Percentiles rank a stretch among this genome's conserved stretches.
Evolutionary conservation across 2,329 filamentous ascomycete genomes (phyloP).

Genomic region (Pezicula rhizophila): DNA sequence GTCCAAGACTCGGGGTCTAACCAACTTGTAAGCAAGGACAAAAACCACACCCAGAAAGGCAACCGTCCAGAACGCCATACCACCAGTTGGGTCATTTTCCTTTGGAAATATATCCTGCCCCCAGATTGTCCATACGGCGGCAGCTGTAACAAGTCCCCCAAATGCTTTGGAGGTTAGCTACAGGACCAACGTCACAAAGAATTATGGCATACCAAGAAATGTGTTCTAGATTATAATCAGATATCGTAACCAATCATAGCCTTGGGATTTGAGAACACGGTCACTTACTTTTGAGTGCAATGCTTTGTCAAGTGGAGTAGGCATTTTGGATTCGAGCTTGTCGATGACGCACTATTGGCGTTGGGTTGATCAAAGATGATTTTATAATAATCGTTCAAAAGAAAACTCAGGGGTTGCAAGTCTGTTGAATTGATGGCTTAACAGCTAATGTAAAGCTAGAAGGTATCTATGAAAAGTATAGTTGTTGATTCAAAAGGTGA

Average conservation of each 20-base stretch:
- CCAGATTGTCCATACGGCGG: constrained; percentile 79
- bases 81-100: constrained; percentile 68
- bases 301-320: constrained; percentile 62
- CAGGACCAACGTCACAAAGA: background rate
- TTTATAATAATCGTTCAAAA: no score
- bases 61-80: constrained; percentile 34
- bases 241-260: background rate
- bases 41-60: background rate
- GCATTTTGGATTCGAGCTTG: constrained; percentile 42
- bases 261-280: background rate
- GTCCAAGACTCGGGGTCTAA: constrained; percentile 68
- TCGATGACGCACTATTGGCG: background rate
- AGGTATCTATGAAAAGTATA: no score
- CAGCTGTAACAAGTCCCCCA: constrained; percentile 73
- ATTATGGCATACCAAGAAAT: constrained; percentile 51
- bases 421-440: no score
- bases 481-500: no score
- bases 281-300: constrained; percentile 61
- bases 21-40: background rate
- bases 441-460: no score
- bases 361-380: background rate
- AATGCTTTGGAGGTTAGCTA: constrained; percentile 51
- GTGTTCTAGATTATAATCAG: constrained; percentile 47
- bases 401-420: no score
- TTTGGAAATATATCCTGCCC: constrained; percentile 74